A percentile compares a stretch with the other conserved stretches of the same genome.
Evolutionary conservation across 2,329 filamentous ascomycete genomes (phyloP).

Genomic region (Cladosporium austrohemisphaericum): DNA sequence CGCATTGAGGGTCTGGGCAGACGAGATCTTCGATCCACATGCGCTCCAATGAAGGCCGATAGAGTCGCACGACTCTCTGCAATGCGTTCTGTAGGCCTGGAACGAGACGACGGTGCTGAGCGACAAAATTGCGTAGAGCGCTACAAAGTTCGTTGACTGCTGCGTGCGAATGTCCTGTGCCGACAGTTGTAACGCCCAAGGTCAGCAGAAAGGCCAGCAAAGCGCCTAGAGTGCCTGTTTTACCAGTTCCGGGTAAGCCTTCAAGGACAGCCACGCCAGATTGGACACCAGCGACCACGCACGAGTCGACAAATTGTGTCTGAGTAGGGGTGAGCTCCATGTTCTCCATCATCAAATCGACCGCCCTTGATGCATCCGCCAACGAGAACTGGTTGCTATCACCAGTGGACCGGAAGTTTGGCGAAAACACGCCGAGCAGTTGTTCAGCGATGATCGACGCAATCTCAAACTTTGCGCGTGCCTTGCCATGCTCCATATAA

Average conservation of each 20-base stretch:
- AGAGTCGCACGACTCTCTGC: no score
- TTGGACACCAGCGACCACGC: background rate
- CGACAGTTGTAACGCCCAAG: background rate
- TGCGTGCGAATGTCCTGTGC: background rate
- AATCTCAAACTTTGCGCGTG: background rate
- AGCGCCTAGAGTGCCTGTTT: background rate
- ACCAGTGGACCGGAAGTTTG: background rate
- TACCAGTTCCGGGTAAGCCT: constrained; percentile 12
- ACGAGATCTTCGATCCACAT: no score
- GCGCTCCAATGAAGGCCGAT: no score
- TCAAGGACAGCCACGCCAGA: background rate
- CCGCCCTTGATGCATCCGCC: background rate
- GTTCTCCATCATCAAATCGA: background rate
- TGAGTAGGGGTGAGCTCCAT: background rate
- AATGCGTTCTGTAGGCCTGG: no score
- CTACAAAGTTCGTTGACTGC: background rate
- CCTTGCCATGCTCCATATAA: background rate
- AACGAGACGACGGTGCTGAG: background rate
- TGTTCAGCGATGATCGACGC: background rate
- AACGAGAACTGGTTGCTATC: no score
- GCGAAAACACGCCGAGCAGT: background rate
- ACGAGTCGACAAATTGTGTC: background rate
- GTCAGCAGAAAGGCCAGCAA: background rate
- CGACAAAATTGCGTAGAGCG: background rate
- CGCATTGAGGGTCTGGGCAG: no score